A percentile compares a stretch with the other conserved stretches of the same genome.
Conservation (phyloP, 2,329 filamentous ascomycete species). For the Falciphora oryzae region DNA sequence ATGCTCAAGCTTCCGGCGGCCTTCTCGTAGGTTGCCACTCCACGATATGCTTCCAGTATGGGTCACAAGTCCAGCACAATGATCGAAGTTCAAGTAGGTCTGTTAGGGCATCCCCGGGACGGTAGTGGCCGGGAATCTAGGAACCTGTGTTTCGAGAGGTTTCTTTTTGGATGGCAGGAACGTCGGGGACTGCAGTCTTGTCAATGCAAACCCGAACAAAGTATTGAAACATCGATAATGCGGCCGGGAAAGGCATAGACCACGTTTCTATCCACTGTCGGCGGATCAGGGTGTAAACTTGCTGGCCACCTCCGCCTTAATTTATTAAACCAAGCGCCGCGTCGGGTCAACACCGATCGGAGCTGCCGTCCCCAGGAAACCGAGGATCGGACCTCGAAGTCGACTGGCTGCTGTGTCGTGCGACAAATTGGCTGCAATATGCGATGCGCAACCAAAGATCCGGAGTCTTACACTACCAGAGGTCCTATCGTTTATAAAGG, state of each 20-base stretch:
- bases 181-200: neutral
- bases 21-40: neutral
- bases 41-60: neutral
- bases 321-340: neutral
- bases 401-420: neutral
- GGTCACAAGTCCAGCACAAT: neutral
- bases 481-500: neutral
- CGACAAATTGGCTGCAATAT: neutral
- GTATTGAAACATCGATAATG: neutral
- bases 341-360: neutral
- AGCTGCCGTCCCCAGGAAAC: no score
- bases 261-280: neutral
- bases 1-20: neutral
- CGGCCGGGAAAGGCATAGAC: neutral
- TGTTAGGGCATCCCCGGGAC: neutral
- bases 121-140: neutral
- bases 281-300: neutral
- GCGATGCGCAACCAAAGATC: neutral
- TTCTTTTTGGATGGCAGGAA: neutral
- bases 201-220: neutral
- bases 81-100: neutral
- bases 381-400: neutral
- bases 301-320: neutral
- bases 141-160: neutral
- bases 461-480: neutral